These are phyloP conservation scores for Leishmania lainsoni DNA, from an alignment of 208 protist species.

Conservation along the genomic window DNA sequence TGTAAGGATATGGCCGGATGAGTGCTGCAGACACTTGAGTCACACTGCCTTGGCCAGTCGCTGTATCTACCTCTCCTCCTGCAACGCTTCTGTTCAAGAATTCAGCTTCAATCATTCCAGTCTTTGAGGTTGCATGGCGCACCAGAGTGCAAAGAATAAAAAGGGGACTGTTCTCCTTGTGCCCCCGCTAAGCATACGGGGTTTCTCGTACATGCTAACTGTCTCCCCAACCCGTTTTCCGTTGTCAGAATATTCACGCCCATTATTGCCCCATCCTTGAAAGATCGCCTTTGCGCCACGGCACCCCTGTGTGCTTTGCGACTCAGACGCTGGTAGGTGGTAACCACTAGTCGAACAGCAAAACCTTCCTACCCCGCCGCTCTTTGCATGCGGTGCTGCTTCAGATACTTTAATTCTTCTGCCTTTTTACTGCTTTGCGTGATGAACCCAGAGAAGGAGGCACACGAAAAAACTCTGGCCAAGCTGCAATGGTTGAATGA, in stretches of 20 bases:
- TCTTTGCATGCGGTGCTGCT: neutral
- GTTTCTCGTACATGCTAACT: neutral
- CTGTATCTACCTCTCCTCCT: neutral
- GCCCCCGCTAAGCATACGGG: neutral
- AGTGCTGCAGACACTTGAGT: neutral
- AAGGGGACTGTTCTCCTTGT: neutral
- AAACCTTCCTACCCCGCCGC: neutral
- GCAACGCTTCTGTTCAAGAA: neutral
- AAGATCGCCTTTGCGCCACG: neutral
- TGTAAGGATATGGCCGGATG: neutral
- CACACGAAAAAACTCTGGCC: constrained; percentile 63
- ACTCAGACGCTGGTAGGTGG: no score
- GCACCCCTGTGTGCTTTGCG: neutral
- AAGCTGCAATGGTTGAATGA: constrained; percentile 83
- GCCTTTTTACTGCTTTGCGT: neutral
- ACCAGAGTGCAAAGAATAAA: no score
- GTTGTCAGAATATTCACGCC: neutral
- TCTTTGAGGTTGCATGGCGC: neutral
- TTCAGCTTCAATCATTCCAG: neutral
- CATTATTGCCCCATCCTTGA: neutral
- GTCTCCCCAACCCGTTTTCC: neutral
- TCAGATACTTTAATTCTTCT: neutral
- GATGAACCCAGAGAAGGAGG: constrained; percentile 38
- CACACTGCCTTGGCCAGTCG: neutral
- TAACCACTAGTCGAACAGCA: neutral